Evolutionary conservation across 306 rosid species (phyloP).

Genomic region (Glycyrrhiza uralensis): DNA sequence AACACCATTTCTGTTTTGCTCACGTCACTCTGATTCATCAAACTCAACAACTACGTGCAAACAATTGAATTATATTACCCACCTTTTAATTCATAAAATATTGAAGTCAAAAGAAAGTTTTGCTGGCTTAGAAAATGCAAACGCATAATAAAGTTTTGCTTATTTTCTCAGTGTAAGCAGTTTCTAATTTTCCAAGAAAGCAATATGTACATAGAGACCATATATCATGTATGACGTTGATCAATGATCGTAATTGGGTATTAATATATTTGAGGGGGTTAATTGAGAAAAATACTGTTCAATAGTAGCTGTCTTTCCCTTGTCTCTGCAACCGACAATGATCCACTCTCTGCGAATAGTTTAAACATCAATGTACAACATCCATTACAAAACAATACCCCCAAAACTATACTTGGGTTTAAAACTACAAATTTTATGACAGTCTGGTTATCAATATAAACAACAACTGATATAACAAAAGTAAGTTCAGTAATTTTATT

Average conservation of each 20-base stretch:
- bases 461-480: background rate
- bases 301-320: conserved; percentile 23
- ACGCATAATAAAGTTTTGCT: background rate
- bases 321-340: conserved; percentile 14
- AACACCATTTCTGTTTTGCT: background rate
- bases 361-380: background rate
- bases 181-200: background rate
- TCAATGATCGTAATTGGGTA: background rate
- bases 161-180: background rate
- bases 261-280: background rate
- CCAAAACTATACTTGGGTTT: background rate
- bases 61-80: background rate
- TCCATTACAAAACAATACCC: background rate
- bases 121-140: background rate
- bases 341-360: conserved; percentile 26
- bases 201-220: background rate
- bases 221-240: background rate
- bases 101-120: background rate
- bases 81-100: background rate
- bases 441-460: background rate
- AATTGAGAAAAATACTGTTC: conserved; percentile 38
- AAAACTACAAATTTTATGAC: background rate
- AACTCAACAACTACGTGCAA: background rate
- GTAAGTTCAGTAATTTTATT: background rate
- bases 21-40: background rate